A percentile compares a stretch with the other conserved stretches of the same genome.
Evolutionary conservation across 2,329 filamentous ascomycete species (phyloP).

Genomic region (Beauveria rudraprayagi): DNA sequence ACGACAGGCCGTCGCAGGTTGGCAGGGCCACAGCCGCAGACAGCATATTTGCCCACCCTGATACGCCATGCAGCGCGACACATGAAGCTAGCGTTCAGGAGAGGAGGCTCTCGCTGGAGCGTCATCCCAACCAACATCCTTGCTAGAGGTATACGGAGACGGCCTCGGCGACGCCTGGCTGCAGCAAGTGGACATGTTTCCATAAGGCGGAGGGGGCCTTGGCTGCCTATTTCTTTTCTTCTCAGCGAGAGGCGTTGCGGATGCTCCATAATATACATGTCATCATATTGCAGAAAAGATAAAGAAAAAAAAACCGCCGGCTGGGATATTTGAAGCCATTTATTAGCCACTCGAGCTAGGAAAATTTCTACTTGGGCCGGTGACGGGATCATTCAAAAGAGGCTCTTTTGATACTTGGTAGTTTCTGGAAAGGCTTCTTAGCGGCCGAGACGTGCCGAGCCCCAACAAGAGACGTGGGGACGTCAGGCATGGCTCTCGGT

Average conservation of each 20-base stretch:
- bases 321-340: neutral
- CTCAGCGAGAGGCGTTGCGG: neutral
- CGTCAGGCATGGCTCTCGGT: neutral
- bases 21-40: neutral
- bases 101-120: neutral
- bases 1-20: neutral
- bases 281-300: neutral
- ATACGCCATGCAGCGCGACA: neutral
- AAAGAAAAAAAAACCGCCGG: neutral
- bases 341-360: neutral
- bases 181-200: neutral
- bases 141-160: neutral
- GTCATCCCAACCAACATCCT: neutral
- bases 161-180: neutral
- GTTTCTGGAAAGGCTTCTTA: neutral
- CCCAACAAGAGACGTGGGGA: neutral
- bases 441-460: neutral
- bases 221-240: neutral
- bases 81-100: neutral
- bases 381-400: neutral
- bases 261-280: conserved; percentile 6
- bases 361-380: conserved; percentile 5
- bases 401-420: neutral
- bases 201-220: conserved; percentile 1
- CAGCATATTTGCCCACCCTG: neutral